Conservation (phyloP, 2,329 filamentous ascomycete genomes). For the Fusarium fracticaudum region DNA sequence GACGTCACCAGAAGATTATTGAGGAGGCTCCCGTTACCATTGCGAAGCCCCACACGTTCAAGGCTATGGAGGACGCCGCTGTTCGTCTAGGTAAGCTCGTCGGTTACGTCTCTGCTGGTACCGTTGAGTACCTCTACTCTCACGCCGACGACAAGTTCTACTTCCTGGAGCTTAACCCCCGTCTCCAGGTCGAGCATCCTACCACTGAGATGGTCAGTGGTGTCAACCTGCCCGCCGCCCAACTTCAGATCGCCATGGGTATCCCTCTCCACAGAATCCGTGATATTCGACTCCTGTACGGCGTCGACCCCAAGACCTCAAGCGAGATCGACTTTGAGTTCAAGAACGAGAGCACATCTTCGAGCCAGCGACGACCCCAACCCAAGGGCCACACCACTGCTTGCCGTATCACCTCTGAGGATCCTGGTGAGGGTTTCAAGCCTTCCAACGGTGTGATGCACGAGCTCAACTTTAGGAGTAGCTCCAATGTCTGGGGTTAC, state of each 20-base stretch:
- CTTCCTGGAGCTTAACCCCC: constrained; percentile 97
- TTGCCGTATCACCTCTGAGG: constrained; percentile 98
- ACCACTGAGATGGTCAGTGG: constrained; percentile 99
- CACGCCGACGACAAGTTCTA: constrained; percentile 99
- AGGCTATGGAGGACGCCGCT: constrained; percentile 94
- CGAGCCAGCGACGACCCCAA: constrained; percentile 87
- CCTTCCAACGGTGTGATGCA: constrained; percentile 99
- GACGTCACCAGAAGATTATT: constrained; percentile 99
- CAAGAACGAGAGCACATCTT: constrained; percentile 81
- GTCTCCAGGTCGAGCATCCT: constrained; percentile 99
- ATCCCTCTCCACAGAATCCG: constrained; percentile 93
- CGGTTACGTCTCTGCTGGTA: constrained; percentile 98
- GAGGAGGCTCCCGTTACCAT: constrained; percentile 99
- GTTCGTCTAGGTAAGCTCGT: constrained; percentile 93
- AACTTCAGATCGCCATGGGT: constrained; percentile 99
- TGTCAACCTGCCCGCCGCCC: constrained; percentile 95
- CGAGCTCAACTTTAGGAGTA: constrained; percentile 98
- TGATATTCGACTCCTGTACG: constrained; percentile 95
- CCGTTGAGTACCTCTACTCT: constrained; percentile 98
- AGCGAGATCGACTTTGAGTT: constrained; percentile 98
- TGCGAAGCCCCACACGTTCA: constrained; percentile 88
- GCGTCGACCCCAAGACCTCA: constrained; percentile 86
- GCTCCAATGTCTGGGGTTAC: constrained; percentile 99
- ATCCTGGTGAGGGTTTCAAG: constrained; percentile 99
- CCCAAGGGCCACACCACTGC: constrained; percentile 98